Base-by-base conservation (phyloP, 2,329 filamentous ascomycete species). In the Scedosporium dehoogii region DNA sequence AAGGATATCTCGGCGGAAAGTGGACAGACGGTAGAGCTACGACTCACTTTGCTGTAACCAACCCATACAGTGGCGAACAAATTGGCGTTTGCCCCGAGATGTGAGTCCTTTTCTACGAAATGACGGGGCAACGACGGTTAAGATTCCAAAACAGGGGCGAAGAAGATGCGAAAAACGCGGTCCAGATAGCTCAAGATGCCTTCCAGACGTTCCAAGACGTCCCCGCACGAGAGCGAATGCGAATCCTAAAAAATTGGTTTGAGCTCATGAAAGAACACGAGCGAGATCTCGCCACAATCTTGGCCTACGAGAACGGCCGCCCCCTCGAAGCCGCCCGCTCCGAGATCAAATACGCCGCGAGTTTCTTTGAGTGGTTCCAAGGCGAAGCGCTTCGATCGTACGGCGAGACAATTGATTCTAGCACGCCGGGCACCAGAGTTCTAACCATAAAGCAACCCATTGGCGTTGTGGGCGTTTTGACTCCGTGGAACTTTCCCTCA, bases 371-470 rank as follows among this genome's bases (percentile, higher is more conserved):
- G 73, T 86, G 82, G 82, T 85, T 85, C 65, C 73, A 79, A 0
- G 77, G 78, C 12, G 79, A 81, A 66, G 78, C 79, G 3, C 77
- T 79, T 64, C 70, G 71, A 59, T 68, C 78, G 25, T 86, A 69
- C 77, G 89, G 89, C 16, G 80, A 80, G 0, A 79, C 87, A 3
- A 81, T 84, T 55, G 77, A 79, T 0, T 80, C 86, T 0, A 77
- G 87, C 0, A 74, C 83, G 0, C 84, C 88, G 0, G 84, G 85
- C 41, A 78, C 88, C 6, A 79, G 88, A 10, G 79, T 86, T 2
- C 83, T 92, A 64, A 88, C 86, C 0, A 81, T 92, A 67, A 92
- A 38, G 53, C 73, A 75, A 61, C 74, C 74, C 0, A 63, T 75
- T 4, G 73, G 73, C 29, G 70, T 75, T 9, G 69, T 69, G 9